Evolutionary conservation across 352 stramenopile species (phyloP).

Genomic region (Pythium phragmiticola): DNA sequence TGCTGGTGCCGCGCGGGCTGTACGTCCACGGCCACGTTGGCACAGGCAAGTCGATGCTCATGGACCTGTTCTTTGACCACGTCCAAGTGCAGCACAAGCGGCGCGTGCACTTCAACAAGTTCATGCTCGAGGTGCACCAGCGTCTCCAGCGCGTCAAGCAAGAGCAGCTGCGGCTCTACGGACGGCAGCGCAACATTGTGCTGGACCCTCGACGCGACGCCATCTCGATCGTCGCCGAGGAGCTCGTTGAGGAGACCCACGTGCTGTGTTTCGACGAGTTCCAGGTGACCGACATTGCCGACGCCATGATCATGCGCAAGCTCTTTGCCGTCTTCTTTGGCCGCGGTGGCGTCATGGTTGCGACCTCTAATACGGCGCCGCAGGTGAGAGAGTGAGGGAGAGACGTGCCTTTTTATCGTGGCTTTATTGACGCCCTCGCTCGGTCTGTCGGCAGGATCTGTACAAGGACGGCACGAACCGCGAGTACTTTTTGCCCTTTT

Average conservation of each 20-base stretch:
- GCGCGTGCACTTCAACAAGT: constrained; percentile 97
- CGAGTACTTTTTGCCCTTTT: constrained; percentile 97
- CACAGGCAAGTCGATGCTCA: constrained; percentile 96
- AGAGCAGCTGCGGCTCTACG: constrained; percentile 70
- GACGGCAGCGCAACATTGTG: constrained; percentile 87
- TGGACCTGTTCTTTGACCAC: constrained; percentile 93
- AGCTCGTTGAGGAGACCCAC: constrained; percentile 86
- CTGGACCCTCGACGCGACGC: constrained; percentile 66
- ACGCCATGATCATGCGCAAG: constrained; percentile 96
- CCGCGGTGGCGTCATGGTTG: constrained; percentile 91
- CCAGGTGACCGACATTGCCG: constrained; percentile 96
- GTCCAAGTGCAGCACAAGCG: constrained; percentile 68
- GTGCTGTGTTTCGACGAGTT: constrained; percentile 98
- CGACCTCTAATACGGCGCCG: constrained; percentile 93
- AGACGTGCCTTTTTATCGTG: too few species aligned
- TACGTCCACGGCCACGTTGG: constrained; percentile 95
- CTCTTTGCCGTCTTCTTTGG: constrained; percentile 92
- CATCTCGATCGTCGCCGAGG: constrained; percentile 75
- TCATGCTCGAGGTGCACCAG: constrained; percentile 95
- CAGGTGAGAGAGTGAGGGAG: constrained; percentile 29
- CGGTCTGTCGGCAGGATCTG: constrained; percentile 52
- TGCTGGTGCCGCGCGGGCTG: constrained; percentile 81
- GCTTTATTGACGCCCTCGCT: too few species aligned
- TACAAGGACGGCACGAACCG: constrained; percentile 96
- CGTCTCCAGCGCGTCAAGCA: constrained; percentile 91